Evolutionary conservation across 2,329 filamentous ascomycete genomes (phyloP).

Genomic region (Rutstroemia sydowiana): DNA sequence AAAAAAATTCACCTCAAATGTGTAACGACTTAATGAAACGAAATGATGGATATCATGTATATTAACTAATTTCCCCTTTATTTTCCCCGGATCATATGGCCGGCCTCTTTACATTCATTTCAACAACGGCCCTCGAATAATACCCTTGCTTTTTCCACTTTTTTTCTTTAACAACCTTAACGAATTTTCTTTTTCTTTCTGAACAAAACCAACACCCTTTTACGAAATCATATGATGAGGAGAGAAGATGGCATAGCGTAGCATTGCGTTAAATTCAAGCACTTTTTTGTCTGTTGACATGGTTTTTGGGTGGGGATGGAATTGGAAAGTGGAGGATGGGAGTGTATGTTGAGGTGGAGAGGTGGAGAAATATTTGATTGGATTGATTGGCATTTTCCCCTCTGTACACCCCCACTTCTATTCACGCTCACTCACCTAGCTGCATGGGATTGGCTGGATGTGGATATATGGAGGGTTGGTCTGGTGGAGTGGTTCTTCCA

Average conservation of each 20-base stretch:
- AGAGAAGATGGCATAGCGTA: not conserved
- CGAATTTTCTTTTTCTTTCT: not conserved
- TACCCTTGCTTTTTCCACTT: not conserved
- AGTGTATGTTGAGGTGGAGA: not conserved
- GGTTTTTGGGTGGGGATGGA: not conserved
- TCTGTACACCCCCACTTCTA: no score
- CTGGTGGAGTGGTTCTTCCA: not conserved
- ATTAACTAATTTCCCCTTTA: not conserved
- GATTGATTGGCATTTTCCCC: not conserved
- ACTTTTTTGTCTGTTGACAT: not conserved
- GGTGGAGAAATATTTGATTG: not conserved
- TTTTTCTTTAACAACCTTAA: not conserved
- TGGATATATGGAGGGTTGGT: not conserved
- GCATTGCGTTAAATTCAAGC: not conserved
- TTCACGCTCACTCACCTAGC: no score
- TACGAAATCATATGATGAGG: not conserved
- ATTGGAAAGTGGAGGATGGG: no score
- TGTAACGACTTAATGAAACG: slow-evolving; percentile 10
- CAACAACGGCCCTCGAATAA: not conserved
- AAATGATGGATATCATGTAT: slow-evolving; percentile 10
- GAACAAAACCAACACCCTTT: not conserved
- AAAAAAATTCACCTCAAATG: slow-evolving; percentile 6
- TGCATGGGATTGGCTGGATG: no score
- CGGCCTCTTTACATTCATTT: not conserved
- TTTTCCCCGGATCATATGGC: not conserved